Evolutionary conservation across 345 rosid genomes (phyloP), one percentile per base, ranked within the genome.

Genomic region (Combretum micranthum): DNA sequence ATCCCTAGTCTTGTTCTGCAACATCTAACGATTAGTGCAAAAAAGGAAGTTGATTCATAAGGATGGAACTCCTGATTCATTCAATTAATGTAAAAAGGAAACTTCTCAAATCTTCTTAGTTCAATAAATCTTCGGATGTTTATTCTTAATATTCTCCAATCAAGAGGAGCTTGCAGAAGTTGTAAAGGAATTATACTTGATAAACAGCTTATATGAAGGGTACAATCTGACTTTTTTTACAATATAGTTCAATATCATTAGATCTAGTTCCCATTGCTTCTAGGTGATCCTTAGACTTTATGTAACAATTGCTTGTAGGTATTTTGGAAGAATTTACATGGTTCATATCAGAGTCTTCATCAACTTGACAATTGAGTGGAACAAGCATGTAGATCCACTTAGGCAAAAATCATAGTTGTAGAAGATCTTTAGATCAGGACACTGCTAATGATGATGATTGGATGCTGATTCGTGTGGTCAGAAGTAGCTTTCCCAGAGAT

Each of bases 131-230:
- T 85, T 64, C 66, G 70, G 39, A 91, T 82, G 56, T 88, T 88
- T 49, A 77, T 77, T 72, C 80, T 72, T 21, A 88, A 68, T 18
- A 66, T 59, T 71, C 96, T 84, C 92, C 77, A 69, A 64, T 82
- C 83, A 56, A 63, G 74, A 56, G 78, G 77, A 69, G 75, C 61
- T 56, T 96, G 95, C 45, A 91, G 77, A 79, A 91, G 62, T 55
- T 83, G 72, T 48, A 74, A 63, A 64, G 98, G 98, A 75, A 85
- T 61, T 47, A 85, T 69, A 63, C 73, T 73, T 80, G 77, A 62
- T 81, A 80, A 57, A 69, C 82, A 68, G 90, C 92, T 95, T 92
- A 88, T 71, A 88, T 50, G 68, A 85, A 91, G 57, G 91, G 81
- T 25, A 79, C 80, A 42, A 88, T 87, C 79, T 84, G 86, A 64